Evolutionary conservation across 768 basidiomycete genomes (phyloP).

Genomic region (Mycena leptocephala): DNA sequence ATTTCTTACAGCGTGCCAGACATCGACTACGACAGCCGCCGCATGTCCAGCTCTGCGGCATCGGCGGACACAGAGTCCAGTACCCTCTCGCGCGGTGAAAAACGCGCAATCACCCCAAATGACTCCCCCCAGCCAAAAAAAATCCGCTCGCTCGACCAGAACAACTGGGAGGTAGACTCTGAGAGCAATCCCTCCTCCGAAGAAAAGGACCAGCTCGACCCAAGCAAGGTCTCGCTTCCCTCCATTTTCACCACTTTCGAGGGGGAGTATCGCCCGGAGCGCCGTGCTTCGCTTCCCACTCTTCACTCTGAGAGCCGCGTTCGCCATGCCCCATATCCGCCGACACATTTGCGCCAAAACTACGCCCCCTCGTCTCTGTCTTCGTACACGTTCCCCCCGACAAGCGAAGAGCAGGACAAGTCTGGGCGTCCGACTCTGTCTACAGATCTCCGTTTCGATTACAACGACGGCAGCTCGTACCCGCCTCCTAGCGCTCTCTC

Average conservation of each 20-base stretch:
- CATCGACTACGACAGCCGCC: constrained; percentile 74
- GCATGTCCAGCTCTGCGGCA: constrained; percentile 86
- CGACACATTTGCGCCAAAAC: constrained; percentile 60
- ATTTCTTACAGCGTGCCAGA: constrained; percentile 54
- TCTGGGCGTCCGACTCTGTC: constrained; percentile 64
- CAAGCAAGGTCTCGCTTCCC: constrained; percentile 78
- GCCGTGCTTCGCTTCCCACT: constrained; percentile 78
- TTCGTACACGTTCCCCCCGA: constrained; percentile 72
- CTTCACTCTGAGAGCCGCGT: constrained; percentile 71
- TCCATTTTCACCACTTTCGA: constrained; percentile 83
- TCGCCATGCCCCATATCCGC: constrained; percentile 73
- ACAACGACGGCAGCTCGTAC: constrained; percentile 61
- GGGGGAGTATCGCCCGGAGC: constrained; percentile 72
- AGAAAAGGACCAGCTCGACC: constrained; percentile 59
- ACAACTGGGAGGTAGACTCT: constrained; percentile 53
- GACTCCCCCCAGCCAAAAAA: constrained; percentile 73
- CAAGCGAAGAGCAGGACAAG: constrained; percentile 57
- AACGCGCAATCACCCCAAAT: constrained; percentile 70
- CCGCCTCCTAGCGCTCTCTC: constrained; percentile 64
- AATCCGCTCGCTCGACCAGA: constrained; percentile 54
- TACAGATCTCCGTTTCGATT: constrained; percentile 63
- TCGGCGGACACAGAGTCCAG: constrained; percentile 81
- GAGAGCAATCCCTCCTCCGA: constrained; percentile 45
- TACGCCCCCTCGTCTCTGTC: constrained; percentile 64
- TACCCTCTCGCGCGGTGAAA: constrained; percentile 73